Evolutionary conservation across 2,329 filamentous ascomycete genomes (phyloP).

Genomic region (Rutstroemia sp.): DNA sequence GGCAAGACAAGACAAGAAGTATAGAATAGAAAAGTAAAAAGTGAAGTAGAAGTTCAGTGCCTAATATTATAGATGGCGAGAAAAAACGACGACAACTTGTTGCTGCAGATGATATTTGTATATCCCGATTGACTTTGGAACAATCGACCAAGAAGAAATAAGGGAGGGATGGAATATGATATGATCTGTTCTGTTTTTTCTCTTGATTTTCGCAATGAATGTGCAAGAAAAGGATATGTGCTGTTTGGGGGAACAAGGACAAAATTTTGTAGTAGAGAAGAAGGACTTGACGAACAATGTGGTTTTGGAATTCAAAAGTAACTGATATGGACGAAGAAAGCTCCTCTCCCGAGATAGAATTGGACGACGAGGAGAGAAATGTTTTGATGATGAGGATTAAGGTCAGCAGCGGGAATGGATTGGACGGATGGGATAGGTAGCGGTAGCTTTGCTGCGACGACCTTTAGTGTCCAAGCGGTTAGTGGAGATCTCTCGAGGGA

Average conservation of each 20-base stretch:
- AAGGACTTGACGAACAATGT: slow-evolving; percentile 29
- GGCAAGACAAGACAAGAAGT: slow-evolving; percentile 5
- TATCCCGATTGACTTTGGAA: background rate
- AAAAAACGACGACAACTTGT: slow-evolving; percentile 14
- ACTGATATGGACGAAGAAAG: background rate
- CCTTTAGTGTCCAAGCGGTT: no score
- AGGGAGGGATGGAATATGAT: background rate
- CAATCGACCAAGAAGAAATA: slow-evolving; percentile 6
- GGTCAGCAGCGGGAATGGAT: background rate
- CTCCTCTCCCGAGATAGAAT: background rate
- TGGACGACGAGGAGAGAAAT: background rate
- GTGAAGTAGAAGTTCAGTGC: slow-evolving; percentile 17
- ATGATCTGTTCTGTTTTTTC: background rate
- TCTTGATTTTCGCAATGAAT: slow-evolving; percentile 9
- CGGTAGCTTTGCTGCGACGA: slow-evolving; percentile 1
- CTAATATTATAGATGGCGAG: slow-evolving; percentile 15
- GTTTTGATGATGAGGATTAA: no score
- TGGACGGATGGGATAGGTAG: background rate
- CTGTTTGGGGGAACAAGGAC: slow-evolving; percentile 19
- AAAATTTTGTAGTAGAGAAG: slow-evolving; percentile 13
- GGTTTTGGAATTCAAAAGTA: background rate
- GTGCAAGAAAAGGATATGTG: slow-evolving; percentile 24
- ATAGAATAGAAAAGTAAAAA: slow-evolving; percentile 14
- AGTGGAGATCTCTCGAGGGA: no score
- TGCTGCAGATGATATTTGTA: slow-evolving; percentile 15